Conservation (phyloP, 2,329 filamentous ascomycete species). For the Neopestalotiopsis sp. region DNA sequence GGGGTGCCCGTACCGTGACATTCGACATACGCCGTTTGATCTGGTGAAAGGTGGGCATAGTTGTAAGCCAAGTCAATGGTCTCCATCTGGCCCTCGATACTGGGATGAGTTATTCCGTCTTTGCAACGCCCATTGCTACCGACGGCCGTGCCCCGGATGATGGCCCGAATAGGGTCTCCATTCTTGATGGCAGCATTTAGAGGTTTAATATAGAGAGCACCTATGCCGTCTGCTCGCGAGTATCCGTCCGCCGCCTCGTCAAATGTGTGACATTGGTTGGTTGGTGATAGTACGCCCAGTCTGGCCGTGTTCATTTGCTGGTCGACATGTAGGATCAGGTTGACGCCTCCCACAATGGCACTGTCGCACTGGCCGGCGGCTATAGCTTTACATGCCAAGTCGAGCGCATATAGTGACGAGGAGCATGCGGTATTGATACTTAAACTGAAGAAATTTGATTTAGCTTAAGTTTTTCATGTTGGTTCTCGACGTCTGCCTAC, state of each 20-base stretch:
- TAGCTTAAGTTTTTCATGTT: too few relatives aligned
- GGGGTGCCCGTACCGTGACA: neutral
- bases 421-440: conserved; percentile 37
- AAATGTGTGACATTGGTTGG: conserved; percentile 24
- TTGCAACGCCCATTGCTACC: neutral
- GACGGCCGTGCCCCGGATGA: neutral
- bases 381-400: conserved; percentile 27
- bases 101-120: neutral
- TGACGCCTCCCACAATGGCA: conserved; percentile 30
- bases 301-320: conserved; percentile 27
- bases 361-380: conserved; percentile 26
- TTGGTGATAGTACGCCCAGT: conserved; percentile 41
- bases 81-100: neutral
- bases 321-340: conserved; percentile 29
- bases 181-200: neutral
- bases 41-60: neutral
- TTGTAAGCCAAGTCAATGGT: neutral
- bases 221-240: neutral
- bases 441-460: too few relatives aligned
- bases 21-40: neutral
- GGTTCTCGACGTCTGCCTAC: neutral
- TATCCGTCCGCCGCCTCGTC: neutral
- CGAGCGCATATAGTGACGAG: conserved; percentile 31
- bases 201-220: neutral
- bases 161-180: neutral